Percentiles rank a stretch among this genome's conserved stretches.
Evolutionary conservation across 2,329 filamentous ascomycete species (phyloP).

Genomic region (Fusarium compactum): DNA sequence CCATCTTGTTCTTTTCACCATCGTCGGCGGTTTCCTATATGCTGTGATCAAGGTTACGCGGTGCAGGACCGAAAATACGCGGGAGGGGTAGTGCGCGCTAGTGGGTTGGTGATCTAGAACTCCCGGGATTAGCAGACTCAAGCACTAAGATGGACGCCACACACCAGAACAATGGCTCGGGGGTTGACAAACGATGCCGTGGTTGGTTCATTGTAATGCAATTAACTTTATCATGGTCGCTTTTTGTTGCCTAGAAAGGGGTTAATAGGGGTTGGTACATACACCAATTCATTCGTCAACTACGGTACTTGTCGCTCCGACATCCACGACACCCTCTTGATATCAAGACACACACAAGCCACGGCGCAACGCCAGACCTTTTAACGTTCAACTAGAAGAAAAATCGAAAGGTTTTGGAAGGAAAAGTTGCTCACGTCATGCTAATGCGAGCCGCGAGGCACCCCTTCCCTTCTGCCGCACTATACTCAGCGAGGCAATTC

Average conservation of each 20-base stretch:
- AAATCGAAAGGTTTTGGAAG: background rate
- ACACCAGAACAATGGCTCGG: background rate
- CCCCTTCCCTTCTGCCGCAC: background rate
- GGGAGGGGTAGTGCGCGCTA: background rate
- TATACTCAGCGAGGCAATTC: background rate
- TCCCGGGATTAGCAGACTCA: background rate
- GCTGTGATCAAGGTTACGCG: background rate
- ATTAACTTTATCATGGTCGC: background rate
- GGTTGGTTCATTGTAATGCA: background rate
- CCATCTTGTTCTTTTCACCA: background rate
- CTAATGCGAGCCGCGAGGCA: background rate
- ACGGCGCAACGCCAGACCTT: background rate
- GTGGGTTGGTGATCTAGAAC: background rate
- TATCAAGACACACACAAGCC: background rate
- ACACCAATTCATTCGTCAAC: background rate
- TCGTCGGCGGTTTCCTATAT: background rate
- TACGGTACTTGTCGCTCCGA: background rate
- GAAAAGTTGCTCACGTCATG: background rate
- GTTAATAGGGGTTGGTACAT: no score
- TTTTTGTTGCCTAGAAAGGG: background rate
- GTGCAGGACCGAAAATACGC: background rate
- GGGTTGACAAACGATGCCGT: background rate
- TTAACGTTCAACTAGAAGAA: background rate
- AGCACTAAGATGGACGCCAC: background rate
- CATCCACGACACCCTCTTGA: background rate